These are phyloP conservation scores for Mortierella sp. DNA, from an alignment of 371 early-diverging fungal genomes.

Conservation along the genomic window DNA sequence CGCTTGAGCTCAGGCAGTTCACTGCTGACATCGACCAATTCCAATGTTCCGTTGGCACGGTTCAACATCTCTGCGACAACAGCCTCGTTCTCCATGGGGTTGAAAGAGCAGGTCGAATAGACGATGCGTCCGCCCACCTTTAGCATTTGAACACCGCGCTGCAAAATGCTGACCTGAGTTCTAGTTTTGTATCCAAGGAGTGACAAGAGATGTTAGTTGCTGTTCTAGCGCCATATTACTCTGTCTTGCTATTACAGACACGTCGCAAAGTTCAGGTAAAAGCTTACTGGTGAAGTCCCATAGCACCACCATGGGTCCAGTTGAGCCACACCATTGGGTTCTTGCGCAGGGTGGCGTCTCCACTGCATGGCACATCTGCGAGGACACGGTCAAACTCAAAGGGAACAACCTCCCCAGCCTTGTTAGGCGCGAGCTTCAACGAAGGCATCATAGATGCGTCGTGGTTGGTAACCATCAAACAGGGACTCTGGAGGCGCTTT, in stretches of 20 bases:
- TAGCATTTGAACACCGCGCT: conserved; percentile 89
- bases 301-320: conserved; percentile 84
- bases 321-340: conserved; percentile 91
- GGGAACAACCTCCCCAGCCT: conserved; percentile 35
- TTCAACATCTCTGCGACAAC: conserved; percentile 89
- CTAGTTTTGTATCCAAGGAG: conserved; percentile 30
- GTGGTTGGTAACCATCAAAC: conserved; percentile 96
- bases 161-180: conserved; percentile 89
- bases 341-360: conserved; percentile 99
- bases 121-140: conserved; percentile 96
- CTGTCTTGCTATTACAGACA: too few relatives aligned
- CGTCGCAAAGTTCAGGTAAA: too few relatives aligned
- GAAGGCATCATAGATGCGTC: conserved; percentile 95
- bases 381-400: conserved; percentile 96
- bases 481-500: conserved; percentile 91
- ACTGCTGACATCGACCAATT: conserved; percentile 85
- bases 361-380: conserved; percentile 99
- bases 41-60: conserved; percentile 72
- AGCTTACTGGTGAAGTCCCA: conserved; percentile 82
- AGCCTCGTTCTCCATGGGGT: conserved; percentile 98
- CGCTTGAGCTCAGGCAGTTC: conserved; percentile 82
- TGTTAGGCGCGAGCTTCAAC: conserved; percentile 46
- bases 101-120: conserved; percentile 99
- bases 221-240: too few relatives aligned
- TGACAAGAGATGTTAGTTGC: background rate